phyloP scores from a whole-genome alignment of 2,329 filamentous ascomycete genomes.

The Talaromyces piceae region DNA sequence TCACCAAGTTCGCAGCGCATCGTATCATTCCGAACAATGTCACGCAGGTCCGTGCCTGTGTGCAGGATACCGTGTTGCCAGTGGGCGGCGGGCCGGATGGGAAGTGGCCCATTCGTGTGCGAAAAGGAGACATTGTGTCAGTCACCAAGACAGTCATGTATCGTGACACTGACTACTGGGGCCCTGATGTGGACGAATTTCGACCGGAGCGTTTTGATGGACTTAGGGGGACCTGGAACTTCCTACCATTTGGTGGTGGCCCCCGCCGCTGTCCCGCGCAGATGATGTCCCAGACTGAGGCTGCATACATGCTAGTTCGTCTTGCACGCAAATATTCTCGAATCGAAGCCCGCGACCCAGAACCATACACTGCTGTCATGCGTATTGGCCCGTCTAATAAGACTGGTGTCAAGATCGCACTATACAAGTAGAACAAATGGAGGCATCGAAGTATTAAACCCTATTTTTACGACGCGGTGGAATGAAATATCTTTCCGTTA shows the following conservation, averaged over 20 bases:
- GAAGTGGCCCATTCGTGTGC: constrained; percentile 49
- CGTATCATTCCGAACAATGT: background rate
- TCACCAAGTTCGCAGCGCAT: constrained; percentile 14
- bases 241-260: background rate
- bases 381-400: constrained; percentile 12
- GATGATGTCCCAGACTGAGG: constrained; percentile 12
- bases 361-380: constrained; percentile 3
- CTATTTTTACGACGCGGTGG: too few species aligned
- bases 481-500: too few species aligned
- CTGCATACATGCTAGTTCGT: constrained; percentile 1
- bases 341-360: background rate
- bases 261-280: constrained; percentile 6
- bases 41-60: background rate
- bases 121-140: constrained; percentile 54
- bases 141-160: constrained; percentile 46
- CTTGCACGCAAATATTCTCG: background rate
- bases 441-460: too few species aligned
- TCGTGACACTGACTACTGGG: constrained; percentile 42
- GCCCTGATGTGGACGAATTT: constrained; percentile 42
- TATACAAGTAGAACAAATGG: background rate
- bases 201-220: constrained; percentile 41
- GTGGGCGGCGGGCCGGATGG: constrained; percentile 43
- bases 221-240: constrained; percentile 2
- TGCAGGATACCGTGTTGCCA: constrained; percentile 39
- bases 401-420: constrained; percentile 4